Conservation (phyloP, 805 yeast genomes). For the Candida arabinofermentans region DNA sequence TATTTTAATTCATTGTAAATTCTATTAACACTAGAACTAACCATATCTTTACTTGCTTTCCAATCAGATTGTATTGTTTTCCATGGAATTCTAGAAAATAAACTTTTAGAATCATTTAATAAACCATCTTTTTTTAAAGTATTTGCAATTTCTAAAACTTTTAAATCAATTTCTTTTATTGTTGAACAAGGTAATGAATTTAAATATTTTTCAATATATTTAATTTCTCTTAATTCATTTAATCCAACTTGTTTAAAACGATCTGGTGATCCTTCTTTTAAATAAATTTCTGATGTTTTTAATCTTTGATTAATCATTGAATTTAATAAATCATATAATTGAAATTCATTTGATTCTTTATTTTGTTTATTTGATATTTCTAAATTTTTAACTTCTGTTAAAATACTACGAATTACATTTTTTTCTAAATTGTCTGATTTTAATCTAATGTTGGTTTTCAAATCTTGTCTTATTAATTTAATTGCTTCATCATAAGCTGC, state of each 20-base stretch:
- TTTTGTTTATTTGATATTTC: conserved; percentile 31
- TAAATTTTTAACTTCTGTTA: conserved; percentile 37
- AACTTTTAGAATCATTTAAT: conserved; percentile 20
- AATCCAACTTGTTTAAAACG: conserved; percentile 35
- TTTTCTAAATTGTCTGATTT: conserved; percentile 34
- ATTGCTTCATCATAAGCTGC: conserved; percentile 27
- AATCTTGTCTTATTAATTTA: conserved; percentile 27
- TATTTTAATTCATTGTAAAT: conserved; percentile 19
- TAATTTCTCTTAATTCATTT: conserved; percentile 36
- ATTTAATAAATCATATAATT: conserved; percentile 28
- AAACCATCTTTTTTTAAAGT: conserved; percentile 23
- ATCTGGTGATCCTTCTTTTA: conserved; percentile 37
- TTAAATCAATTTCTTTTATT: conserved; percentile 30
- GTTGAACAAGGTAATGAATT: conserved; percentile 34
- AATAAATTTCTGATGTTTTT: conserved; percentile 35
- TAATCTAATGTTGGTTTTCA: conserved; percentile 30
- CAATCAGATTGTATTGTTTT: conserved; percentile 30
- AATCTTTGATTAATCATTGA: conserved; percentile 40
- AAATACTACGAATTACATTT: conserved; percentile 36
- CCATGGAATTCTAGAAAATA: conserved; percentile 35
- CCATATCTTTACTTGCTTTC: conserved; percentile 32
- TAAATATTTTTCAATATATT: conserved; percentile 32
- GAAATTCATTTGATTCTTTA: conserved; percentile 28
- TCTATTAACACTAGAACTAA: conserved; percentile 26
- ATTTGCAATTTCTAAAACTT: conserved; percentile 27